These are phyloP conservation scores for Xylaria scruposa DNA, from an alignment of 495 filamentous ascomycete species.

Conservation along the genomic window DNA sequence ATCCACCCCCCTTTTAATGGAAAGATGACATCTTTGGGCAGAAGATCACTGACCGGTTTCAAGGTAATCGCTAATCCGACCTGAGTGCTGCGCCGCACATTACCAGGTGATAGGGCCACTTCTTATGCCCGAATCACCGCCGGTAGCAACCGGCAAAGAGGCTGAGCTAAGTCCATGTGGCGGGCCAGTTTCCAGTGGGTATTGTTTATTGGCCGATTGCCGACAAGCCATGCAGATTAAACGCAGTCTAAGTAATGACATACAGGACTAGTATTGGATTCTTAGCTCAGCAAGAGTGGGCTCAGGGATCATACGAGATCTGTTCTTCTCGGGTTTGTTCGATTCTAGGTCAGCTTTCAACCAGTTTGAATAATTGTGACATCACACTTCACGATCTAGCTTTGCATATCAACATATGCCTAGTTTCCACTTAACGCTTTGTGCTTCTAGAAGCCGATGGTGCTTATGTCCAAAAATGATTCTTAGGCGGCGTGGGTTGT, in stretches of 20 bases:
- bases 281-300: constrained; percentile 16
- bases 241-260: not conserved
- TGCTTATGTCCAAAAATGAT: not conserved
- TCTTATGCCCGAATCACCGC: constrained; percentile 18
- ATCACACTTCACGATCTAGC: not conserved
- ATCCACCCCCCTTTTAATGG: constrained; percentile 6
- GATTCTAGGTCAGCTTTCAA: not conserved
- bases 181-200: not conserved
- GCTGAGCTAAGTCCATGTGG: constrained; percentile 19
- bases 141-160: constrained; percentile 10
- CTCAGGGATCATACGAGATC: not conserved
- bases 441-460: not conserved
- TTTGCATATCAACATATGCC: not conserved
- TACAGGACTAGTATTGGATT: not conserved
- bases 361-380: not conserved
- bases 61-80: constrained; percentile 13
- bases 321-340: not conserved
- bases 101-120: constrained; percentile 2
- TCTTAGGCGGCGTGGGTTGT: not conserved
- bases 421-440: not conserved
- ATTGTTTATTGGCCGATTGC: constrained; percentile 11
- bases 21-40: constrained; percentile 5
- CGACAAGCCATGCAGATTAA: not conserved
- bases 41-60: not conserved
- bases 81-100: constrained; percentile 15